Conservation (phyloP, 169 alveolate genomes). For the Plasmodium knowlesi region DNA sequence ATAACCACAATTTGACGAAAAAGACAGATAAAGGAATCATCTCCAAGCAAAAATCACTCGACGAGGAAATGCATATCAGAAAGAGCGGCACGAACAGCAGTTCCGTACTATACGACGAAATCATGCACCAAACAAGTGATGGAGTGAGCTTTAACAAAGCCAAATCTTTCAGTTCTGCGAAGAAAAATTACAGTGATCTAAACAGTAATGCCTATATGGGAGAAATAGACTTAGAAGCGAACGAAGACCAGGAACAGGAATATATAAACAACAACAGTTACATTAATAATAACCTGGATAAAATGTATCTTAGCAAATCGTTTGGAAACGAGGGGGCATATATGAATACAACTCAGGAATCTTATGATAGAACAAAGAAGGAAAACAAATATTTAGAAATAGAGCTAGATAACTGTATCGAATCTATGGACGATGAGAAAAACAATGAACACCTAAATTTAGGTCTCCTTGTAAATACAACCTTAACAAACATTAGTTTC, state of each 20-base stretch:
- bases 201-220: background rate
- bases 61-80: background rate
- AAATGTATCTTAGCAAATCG: slow-evolving; percentile 1
- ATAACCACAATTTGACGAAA: background rate
- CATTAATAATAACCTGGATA: slow-evolving; percentile 13
- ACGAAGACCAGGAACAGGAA: background rate
- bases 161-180: background rate
- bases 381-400: slow-evolving; percentile 29
- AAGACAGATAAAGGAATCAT: background rate
- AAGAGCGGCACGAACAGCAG: background rate
- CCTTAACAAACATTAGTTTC: slow-evolving; percentile 14
- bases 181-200: background rate
- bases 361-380: background rate
- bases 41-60: background rate
- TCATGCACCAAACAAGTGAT: background rate
- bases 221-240: background rate
- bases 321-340: background rate
- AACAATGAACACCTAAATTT: background rate
- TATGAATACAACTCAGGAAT: slow-evolving; percentile 2
- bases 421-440: slow-evolving; percentile 15
- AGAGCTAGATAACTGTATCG: slow-evolving; percentile 22
- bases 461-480: slow-evolving; percentile 11
- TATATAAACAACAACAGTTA: slow-evolving; percentile 14
- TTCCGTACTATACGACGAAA: background rate
- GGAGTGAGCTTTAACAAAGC: background rate